Percentiles rank a stretch among this genome's conserved stretches.
phyloP scores from a whole-genome alignment of 2,329 filamentous ascomycete species.

The Talaromyces sp. region DNA sequence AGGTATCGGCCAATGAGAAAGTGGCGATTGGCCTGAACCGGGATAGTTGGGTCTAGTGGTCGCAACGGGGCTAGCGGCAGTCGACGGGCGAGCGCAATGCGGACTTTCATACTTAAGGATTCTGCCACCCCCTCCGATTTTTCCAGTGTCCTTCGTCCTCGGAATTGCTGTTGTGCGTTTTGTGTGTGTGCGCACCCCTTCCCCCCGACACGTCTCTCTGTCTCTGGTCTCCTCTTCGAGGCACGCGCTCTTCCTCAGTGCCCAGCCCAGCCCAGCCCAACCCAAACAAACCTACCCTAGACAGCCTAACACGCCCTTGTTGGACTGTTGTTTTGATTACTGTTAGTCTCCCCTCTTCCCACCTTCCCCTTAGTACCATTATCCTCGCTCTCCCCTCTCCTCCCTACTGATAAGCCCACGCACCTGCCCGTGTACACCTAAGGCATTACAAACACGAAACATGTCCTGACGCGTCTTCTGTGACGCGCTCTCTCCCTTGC shows the following conservation, averaged over 20 bases:
- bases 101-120: conserved; percentile 39
- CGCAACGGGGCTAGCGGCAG: conserved; percentile 35
- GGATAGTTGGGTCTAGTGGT: conserved; percentile 31
- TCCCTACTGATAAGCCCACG: no score
- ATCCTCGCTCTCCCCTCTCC: background rate
- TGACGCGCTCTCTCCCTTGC: conserved; percentile 12
- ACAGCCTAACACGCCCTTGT: background rate
- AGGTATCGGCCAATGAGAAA: conserved; percentile 27
- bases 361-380: background rate
- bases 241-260: background rate
- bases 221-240: conserved; percentile 1
- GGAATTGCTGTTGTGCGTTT: conserved; percentile 26
- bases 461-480: conserved; percentile 4
- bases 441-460: conserved; percentile 6
- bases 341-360: conserved; percentile 1
- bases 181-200: conserved; percentile 17
- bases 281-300: background rate
- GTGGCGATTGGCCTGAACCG: conserved; percentile 28
- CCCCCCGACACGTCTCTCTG: conserved; percentile 18
- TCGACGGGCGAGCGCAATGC: conserved; percentile 29
- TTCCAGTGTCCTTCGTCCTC: conserved; percentile 33
- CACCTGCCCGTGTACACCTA: background rate
- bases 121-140: conserved; percentile 38
- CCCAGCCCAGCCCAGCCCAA: background rate
- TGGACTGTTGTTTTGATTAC: background rate